Conservation (phyloP, 2,329 filamentous ascomycete genomes). For the Bipolaris gigantea region DNA sequence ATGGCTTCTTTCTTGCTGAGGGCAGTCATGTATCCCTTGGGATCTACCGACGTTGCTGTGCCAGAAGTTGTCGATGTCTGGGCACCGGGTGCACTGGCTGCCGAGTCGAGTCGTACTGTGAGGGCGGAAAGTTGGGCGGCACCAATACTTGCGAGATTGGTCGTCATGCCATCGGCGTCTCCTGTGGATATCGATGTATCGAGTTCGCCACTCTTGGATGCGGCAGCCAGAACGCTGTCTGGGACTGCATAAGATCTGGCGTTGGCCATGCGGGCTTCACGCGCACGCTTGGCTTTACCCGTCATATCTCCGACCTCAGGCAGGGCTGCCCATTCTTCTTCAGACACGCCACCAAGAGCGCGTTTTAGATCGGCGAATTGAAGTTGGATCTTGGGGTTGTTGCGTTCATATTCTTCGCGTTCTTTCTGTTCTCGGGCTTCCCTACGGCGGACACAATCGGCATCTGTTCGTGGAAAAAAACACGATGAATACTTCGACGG, state of each 20-base stretch:
- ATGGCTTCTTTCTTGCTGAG: constrained; percentile 79
- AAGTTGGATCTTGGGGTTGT: constrained; percentile 97
- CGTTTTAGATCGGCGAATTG: constrained; percentile 97
- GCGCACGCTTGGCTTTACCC: constrained; percentile 84
- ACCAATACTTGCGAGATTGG: constrained; percentile 96
- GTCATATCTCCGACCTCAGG: constrained; percentile 97
- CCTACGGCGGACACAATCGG: constrained; percentile 71
- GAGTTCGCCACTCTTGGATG: constrained; percentile 76
- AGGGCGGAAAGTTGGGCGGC: constrained; percentile 94
- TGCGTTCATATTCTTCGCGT: constrained; percentile 90
- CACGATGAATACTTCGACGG: constrained; percentile 64
- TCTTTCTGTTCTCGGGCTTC: constrained; percentile 93
- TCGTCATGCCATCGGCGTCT: constrained; percentile 81
- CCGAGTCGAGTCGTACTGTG: constrained; percentile 89
- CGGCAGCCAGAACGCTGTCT: constrained; percentile 89
- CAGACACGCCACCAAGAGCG: constrained; percentile 81
- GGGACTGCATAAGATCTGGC: constrained; percentile 88
- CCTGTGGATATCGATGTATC: constrained; percentile 74
- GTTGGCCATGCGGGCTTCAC: constrained; percentile 72
- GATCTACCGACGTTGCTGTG: constrained; percentile 87
- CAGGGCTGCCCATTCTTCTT: constrained; percentile 94
- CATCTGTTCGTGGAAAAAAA: constrained; percentile 70
- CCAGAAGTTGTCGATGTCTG: constrained; percentile 68
- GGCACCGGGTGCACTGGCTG: constrained; percentile 66
- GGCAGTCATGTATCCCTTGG: constrained; percentile 93